These are phyloP conservation scores for Ustilago shanxiensis DNA, from an alignment of 1,284 basidiomycete genomes.

Conservation along the genomic window DNA sequence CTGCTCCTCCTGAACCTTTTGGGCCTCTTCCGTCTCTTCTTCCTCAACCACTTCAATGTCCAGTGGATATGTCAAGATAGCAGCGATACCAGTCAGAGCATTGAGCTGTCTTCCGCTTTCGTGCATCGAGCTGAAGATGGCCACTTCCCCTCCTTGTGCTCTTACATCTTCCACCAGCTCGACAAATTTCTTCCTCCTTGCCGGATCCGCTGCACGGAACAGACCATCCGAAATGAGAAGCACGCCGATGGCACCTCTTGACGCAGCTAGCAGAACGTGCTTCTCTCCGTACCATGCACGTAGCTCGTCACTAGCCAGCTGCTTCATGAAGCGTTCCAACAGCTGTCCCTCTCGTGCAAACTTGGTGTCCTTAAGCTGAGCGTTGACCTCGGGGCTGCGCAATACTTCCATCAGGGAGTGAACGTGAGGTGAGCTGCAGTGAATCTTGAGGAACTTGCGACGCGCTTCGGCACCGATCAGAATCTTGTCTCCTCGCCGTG, in stretches of 20 bases:
- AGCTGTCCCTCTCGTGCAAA: slow-evolving; percentile 89
- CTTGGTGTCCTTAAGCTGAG: slow-evolving; percentile 93
- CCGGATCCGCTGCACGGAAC: slow-evolving; percentile 76
- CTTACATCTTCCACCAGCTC: slow-evolving; percentile 88
- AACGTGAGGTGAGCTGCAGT: slow-evolving; percentile 92
- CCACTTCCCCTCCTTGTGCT: slow-evolving; percentile 87
- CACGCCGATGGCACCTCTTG: slow-evolving; percentile 92
- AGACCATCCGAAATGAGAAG: slow-evolving; percentile 94
- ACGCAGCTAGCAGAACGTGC: slow-evolving; percentile 90
- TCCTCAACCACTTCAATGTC: slow-evolving; percentile 81
- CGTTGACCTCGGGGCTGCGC: slow-evolving; percentile 79
- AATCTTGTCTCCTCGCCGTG: slow-evolving; percentile 83
- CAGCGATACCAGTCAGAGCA: slow-evolving; percentile 92
- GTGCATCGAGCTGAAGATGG: slow-evolving; percentile 99
- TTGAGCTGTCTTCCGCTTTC: slow-evolving; percentile 91
- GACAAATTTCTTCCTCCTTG: slow-evolving; percentile 78
- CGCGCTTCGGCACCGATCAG: slow-evolving; percentile 77
- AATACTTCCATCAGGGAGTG: slow-evolving; percentile 95
- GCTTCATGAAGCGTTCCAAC: slow-evolving; percentile 75
- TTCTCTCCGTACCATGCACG: slow-evolving; percentile 98
- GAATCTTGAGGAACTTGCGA: slow-evolving; percentile 90
- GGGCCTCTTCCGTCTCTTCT: slow-evolving; percentile 73
- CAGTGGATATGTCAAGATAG: slow-evolving; percentile 93
- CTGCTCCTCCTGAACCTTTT: slow-evolving; percentile 16
- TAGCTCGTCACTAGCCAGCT: slow-evolving; percentile 92